Conservation (phyloP, 805 yeast species). For the Nakazawaea ernobii region DNA sequence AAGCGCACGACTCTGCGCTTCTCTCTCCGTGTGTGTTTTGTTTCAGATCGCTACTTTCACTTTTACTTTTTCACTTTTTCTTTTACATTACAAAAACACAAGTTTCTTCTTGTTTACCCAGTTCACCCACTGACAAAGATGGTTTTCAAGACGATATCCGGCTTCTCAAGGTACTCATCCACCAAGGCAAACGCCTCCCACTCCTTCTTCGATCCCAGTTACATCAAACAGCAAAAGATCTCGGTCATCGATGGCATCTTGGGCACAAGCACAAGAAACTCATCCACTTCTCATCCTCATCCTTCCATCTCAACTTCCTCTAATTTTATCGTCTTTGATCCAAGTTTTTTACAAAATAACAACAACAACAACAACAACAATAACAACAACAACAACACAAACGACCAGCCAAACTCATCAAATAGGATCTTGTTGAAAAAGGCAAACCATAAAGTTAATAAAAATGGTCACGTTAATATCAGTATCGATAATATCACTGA, state of each 20-base stretch:
- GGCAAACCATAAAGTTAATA: conserved; percentile 19
- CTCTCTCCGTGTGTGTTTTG: too few relatives aligned
- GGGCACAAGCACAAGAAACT: conserved; percentile 15
- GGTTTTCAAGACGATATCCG: conserved; percentile 25
- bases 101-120: too few relatives aligned
- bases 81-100: too few relatives aligned
- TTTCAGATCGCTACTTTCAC: too few relatives aligned
- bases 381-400: conserved; percentile 12
- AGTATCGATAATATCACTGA: conserved; percentile 17
- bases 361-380: conserved; percentile 12
- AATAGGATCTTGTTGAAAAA: conserved; percentile 19
- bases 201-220: conserved; percentile 30
- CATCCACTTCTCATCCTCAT: conserved; percentile 15
- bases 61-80: too few relatives aligned
- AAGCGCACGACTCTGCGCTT: too few relatives aligned
- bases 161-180: conserved; percentile 18
- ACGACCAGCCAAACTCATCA: too few relatives aligned
- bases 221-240: conserved; percentile 23
- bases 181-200: conserved; percentile 16
- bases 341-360: conserved; percentile 11
- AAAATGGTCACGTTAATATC: conserved; percentile 25
- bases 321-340: conserved; percentile 25
- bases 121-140: too few relatives aligned
- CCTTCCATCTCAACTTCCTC: conserved; percentile 23
- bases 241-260: conserved; percentile 23